Evolutionary conservation across 148 eudicot genomes (phyloP), one percentile per base, ranked within the genome.

Genomic region (Persicaria maculosa): DNA sequence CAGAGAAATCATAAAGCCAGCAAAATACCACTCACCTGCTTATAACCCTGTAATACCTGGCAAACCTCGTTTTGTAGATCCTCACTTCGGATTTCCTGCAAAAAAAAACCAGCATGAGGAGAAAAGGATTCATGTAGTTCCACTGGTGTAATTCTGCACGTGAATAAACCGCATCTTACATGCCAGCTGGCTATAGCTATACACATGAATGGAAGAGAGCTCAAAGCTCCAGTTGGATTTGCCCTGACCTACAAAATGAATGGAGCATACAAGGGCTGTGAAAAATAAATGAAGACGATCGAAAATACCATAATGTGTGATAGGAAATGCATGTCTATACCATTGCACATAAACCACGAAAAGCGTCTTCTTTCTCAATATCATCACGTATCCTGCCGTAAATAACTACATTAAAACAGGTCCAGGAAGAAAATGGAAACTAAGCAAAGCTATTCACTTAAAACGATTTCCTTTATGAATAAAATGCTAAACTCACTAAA

Each of bases 281-380:
- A 74, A 57, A 22, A 15, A 54, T 55, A 55, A 9, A 43, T 54
- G 47, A 54, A 25, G 22, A 47, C 40, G 22, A 5, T 12, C 11
- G 43, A 74, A 31, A 61, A 62, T 65, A 43, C 25, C 22, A 7
- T 44, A 50, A 20, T 50, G 65, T 48, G 50, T 59, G 69, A 75
- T 19, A 6, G 40, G 74, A 46, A 58, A 72, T n/a, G 47, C 14
- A 78, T 67, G 47, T 61, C 48, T 79, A 77, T 74, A 95, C 98
- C 93, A 92, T 74, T n/a, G 98, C 96, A 77, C 97, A 95, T 87
- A 95, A 84, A 80, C 98, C 98, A 74, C 96, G 91, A 83, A 95
- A 95, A 44, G 98, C 98, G 71, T 95, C 98, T 84, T 95, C 98
- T 80, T 95, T 95, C 80, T 95, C 98, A 31, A 91, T 77, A 78